A percentile compares a stretch with the other conserved stretches of the same genome.
phyloP scores from a whole-genome alignment of 2,329 filamentous ascomycete species.

The Orbilia oligospora region DNA sequence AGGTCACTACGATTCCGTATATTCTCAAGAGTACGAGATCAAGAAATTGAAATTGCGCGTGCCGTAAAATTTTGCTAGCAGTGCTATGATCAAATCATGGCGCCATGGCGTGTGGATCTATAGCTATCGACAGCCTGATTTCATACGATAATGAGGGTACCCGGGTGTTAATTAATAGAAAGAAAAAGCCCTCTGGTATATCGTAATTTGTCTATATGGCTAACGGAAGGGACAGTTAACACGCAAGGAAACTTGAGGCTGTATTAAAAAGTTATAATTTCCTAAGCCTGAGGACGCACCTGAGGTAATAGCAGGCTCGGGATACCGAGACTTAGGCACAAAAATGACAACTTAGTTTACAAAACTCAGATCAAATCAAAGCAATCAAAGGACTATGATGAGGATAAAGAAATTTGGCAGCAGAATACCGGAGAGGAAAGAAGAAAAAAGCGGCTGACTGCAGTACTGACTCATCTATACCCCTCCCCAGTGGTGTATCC shows the following conservation, averaged over 20 bases:
- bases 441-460: background rate
- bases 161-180: no score
- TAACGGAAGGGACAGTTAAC: background rate
- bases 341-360: background rate
- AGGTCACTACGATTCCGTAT: background rate
- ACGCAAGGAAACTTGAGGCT: background rate
- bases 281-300: background rate
- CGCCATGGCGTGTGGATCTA: no score
- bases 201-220: background rate
- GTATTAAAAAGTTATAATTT: background rate
- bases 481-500: conserved; percentile 42
- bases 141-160: no score
- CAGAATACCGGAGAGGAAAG: no score
- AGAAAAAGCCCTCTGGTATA: background rate
- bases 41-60: conserved; percentile 6
- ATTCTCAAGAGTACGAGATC: conserved; percentile 21
- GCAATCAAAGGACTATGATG: background rate
- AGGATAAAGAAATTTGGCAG: background rate
- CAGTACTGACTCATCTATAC: conserved; percentile 36
- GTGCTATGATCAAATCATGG: no score
- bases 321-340: background rate
- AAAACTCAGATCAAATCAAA: background rate
- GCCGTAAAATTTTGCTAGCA: background rate
- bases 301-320: background rate
- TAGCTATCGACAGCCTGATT: no score